Base-by-base conservation (phyloP, 805 yeast species). In the Starmera caribaea region DNA sequence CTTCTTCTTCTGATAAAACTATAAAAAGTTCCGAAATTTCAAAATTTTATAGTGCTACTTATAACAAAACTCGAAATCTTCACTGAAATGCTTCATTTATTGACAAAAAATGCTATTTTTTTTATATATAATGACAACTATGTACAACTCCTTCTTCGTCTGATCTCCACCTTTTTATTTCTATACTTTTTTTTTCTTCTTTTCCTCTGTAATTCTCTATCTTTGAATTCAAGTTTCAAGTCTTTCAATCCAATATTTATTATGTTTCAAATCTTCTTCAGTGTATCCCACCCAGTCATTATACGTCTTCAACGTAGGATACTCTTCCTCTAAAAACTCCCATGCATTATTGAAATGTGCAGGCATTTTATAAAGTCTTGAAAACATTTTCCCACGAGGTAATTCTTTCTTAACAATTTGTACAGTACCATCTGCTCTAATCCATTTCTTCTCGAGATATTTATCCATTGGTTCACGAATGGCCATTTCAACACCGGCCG, bases 381-480 rank as follows among this genome's bases (percentile, higher is more conserved):
- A 46, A 36, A 54, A 54, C 10, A 54, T 39, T 28, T 51, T 54
- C 30, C 51, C 48, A 3, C 47, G 44, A 3, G 56, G 57, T 1
- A 54, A 32, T 5, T 41, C 37, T 30, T 46, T 9, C 14, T 11
- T 33, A 16, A 33, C 50, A 3, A 46, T 43, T 34, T 21, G 26
- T 7, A 21, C 26, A 21, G 26, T 21, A 21, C 26, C 26, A 21
- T 21, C 26, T 21, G 26, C 26, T 21, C 26, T 21, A 3, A 21
- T 5, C 26, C 26, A 21, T 21, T 21, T 16, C 26, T 35, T 29
- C 40, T 46, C 31, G 2, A 47, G 69, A 4, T 61, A 58, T n/a
- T 63, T 56, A 0, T 66, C 65, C 29, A 76, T 58, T 1, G 81
- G 78, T 45, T 69, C 73, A 32, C 89, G 57, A 2, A 79, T 62